Base-by-base conservation (phyloP, 129 eudicot genomes). In the Flaveria robusta region DNA sequence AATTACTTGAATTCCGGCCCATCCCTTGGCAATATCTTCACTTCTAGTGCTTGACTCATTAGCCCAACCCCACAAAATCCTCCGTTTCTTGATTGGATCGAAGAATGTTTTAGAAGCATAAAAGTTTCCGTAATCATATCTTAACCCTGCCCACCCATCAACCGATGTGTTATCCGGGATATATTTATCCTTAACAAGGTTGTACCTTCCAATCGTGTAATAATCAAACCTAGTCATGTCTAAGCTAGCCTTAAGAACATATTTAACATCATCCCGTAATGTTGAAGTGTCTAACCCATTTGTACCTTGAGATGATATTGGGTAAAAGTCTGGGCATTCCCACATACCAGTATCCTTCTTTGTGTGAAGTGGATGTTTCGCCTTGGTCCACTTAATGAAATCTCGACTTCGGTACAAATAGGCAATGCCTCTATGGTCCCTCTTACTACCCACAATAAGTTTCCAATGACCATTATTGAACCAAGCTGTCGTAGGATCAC, bases 401-500 rank as follows among this genome's bases (percentile, higher is more conserved):
- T 90, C 87, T 37, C 66, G 81, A 29, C 96, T 90, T 62, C 70
- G 78, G 26, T 85, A 90, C 73, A 90, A 68, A 65, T 75, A 73
- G 1, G 90, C 81, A 19, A 90, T 58, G 12, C 96, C 96, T 64
- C 76, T 79, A 4, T 64, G 39, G 10, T 56, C 46, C 12, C 47
- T 68, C 70, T 83, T 80, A 31, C 89, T 82, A 14, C 96, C 91
- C 20, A 90, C 75, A 3, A 80, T 16, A 37, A 81, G 47, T 41
- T 88, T 86, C 93, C 93, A 90, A 2, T 75, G 77, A 4, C 88
- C 93, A 23, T 88, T 86, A 19, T 81, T 80, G 27, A 71, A 59
- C 96, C 96, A 90, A 3, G 89, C 93, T 0, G 96, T 88, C 4
- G 96, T 88, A 7, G 96, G 96, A 78, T 90, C 96, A 24, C 91